Evolutionary conservation across 805 yeast genomes (phyloP).

Genomic region (Myxozyma kluyveri): DNA sequence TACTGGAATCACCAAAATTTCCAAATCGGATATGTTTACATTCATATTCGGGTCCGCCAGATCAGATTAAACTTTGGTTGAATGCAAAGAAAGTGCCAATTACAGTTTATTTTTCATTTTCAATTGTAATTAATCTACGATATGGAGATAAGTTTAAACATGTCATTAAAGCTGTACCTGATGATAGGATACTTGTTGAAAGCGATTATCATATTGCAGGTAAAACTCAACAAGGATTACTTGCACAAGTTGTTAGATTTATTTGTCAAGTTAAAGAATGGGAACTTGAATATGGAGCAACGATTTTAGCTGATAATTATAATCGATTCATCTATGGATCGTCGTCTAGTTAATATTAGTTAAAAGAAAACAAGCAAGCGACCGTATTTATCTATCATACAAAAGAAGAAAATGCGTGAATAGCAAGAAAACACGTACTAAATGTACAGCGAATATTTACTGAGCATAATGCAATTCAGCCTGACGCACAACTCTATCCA

Average conservation of each 20-base stretch:
- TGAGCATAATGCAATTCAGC: slow-evolving; percentile 1
- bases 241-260: slow-evolving; percentile 15
- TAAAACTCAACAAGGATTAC: slow-evolving; percentile 27
- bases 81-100: slow-evolving; percentile 38
- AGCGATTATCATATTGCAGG: slow-evolving; percentile 48
- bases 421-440: too few species aligned
- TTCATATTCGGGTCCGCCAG: slow-evolving; percentile 80
- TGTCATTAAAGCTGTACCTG: slow-evolving; percentile 40
- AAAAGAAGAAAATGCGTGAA: too few species aligned
- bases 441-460: too few species aligned
- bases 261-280: slow-evolving; percentile 26
- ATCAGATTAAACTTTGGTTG: slow-evolving; percentile 56
- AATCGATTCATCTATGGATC: slow-evolving; percentile 16
- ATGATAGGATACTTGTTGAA: slow-evolving; percentile 47
- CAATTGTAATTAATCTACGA: slow-evolving; percentile 48
- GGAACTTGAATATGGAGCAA: slow-evolving; percentile 26
- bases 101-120: slow-evolving; percentile 52
- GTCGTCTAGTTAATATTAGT: background rate
- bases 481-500: slow-evolving; percentile 49
- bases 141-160: slow-evolving; percentile 36
- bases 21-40: slow-evolving; percentile 58
- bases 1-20: slow-evolving; percentile 19
- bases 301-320: slow-evolving; percentile 14
- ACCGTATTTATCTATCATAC: background rate
- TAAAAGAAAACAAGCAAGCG: background rate